Evolutionary conservation across 2,329 filamentous ascomycete genomes (phyloP).

Genomic region (Colletotrichum gigasporum): DNA sequence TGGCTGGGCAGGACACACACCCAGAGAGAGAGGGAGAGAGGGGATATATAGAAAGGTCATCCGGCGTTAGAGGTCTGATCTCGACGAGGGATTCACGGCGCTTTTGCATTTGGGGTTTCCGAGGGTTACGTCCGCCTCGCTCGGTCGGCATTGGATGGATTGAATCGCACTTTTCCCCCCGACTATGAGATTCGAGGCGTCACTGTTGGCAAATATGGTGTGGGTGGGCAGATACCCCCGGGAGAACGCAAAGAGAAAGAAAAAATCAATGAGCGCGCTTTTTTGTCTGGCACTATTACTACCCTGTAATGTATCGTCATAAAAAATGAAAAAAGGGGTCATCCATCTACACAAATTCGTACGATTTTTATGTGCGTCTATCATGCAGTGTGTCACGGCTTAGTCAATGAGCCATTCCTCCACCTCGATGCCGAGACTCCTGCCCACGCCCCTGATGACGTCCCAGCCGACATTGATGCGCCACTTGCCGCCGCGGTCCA

Average conservation of each 20-base stretch:
- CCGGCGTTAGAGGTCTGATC: not conserved
- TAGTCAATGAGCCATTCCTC: slow-evolving; percentile 80
- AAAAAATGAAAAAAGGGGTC: not conserved
- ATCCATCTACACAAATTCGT: too few species aligned
- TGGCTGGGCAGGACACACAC: not conserved
- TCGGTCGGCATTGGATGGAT: not conserved
- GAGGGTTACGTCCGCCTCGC: not conserved
- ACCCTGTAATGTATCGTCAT: not conserved
- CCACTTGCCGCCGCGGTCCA: slow-evolving; percentile 79
- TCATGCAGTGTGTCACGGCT: not conserved
- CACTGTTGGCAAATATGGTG: not conserved
- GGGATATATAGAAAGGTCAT: not conserved
- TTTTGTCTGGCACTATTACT: not conserved
- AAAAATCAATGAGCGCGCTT: not conserved
- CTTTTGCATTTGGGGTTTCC: not conserved
- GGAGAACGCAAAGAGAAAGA: too few species aligned
- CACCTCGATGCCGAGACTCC: slow-evolving; percentile 80
- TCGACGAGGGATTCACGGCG: not conserved
- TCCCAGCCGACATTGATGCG: slow-evolving; percentile 84
- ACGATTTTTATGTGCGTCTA: not conserved
- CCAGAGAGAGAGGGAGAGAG: not conserved
- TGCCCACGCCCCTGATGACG: slow-evolving; percentile 73
- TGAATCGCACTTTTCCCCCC: not conserved
- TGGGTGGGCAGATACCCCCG: not conserved
- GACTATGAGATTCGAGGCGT: not conserved